Conservation (phyloP, 106 monocot species). For the Amphibolis antarctica region DNA sequence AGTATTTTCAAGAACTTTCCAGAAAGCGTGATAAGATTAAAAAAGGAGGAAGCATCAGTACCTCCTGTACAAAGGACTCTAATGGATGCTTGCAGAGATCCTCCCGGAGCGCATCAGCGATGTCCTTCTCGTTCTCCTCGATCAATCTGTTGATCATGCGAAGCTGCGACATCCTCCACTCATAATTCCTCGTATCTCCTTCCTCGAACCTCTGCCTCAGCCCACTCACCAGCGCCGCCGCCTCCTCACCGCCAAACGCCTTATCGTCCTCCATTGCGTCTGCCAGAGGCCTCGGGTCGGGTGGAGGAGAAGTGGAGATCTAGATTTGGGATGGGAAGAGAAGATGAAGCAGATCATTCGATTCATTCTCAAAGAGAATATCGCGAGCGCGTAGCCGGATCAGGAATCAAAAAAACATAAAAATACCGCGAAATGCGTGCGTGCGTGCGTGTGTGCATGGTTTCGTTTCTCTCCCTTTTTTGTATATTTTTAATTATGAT, state of each 20-base stretch:
- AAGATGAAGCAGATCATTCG: no score
- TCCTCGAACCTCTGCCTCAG: slow-evolving; percentile 14
- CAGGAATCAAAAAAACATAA: no score
- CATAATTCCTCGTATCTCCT: slow-evolving; percentile 21
- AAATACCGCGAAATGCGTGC: no score
- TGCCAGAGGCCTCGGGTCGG: background rate
- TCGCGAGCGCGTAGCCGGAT: no score
- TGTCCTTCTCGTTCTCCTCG: slow-evolving; percentile 24
- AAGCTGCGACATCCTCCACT: slow-evolving; percentile 27
- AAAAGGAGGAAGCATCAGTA: background rate
- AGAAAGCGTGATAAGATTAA: background rate
- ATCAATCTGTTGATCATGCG: slow-evolving; percentile 12
- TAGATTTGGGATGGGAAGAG: background rate
- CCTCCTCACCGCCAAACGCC: slow-evolving; percentile 15
- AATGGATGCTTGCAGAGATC: slow-evolving; percentile 30
- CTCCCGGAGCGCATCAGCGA: slow-evolving; percentile 15
- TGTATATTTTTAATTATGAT: no score
- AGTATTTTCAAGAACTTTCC: background rate
- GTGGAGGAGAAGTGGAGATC: background rate
- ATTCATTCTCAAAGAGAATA: no score
- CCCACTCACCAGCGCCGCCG: slow-evolving; percentile 14
- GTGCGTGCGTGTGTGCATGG: no score
- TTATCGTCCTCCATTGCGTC: background rate
- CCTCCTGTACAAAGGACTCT: slow-evolving; percentile 31
- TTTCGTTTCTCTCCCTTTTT: no score